Base-by-base conservation (phyloP, 306 rosid genomes). In the Inga laurina region DNA sequence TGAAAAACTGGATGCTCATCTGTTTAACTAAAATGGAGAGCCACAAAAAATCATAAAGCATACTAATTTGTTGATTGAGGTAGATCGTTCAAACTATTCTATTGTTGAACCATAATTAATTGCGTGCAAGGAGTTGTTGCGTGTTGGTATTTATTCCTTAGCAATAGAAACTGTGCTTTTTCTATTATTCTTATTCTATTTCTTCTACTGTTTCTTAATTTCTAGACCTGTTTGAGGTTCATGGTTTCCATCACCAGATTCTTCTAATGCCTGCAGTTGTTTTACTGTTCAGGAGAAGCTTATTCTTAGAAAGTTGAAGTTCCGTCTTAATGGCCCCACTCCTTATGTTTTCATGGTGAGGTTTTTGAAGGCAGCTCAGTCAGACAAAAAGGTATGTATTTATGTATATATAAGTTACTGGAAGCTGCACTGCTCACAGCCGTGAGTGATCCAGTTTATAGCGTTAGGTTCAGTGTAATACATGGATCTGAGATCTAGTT, bases 301-400 rank as follows among this genome's bases (percentile, higher is more conserved):
- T 24, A 87, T 96, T 84, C 94, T 96, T 22, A 91, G 86, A 80
- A 89, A 84, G 73, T 76, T 93, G 74, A 91, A 96, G 86, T 96
- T 96, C 81, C 96, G 97, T 46, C 88, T 96, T 54, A 93, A 92
- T 79, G 32, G 89, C 45, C 97, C 99, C 49, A 96, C 97, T 79
- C 96, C 92, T n/a, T 96, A 93, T 78, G 96, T 93, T 82, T 96
- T 93, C 61, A 85, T 93, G 97, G 83, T 92, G 88, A 92, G 99
- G 84, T 93, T 96, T 87, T 94, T 93, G 66, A 96, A 93, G 90
- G 99, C 99, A 76, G 90, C 94, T 70, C 96, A 86, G 86, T 86
- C 98, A 66, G 89, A 91, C 70, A 76, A 24, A 34, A 90, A 90
- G 97, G 99, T 95, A 85, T 73, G 72, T 27, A 44, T 9, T 8